Base-by-base conservation (phyloP, 148 eudicot species). In the Vaccinium vitisidaea region DNA sequence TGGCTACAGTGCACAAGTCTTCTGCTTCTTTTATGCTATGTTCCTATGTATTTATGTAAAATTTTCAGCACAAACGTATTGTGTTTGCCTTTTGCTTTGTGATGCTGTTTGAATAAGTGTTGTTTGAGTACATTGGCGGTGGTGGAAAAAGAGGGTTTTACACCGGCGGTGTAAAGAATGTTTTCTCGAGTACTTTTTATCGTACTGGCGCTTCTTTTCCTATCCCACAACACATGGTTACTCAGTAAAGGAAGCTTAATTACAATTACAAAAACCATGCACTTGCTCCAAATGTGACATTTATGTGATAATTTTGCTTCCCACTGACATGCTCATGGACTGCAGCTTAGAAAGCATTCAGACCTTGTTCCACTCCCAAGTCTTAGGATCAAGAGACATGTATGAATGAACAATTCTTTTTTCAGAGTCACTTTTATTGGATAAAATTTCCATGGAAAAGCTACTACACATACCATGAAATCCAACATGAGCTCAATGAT, bases 311-410 rank as follows among this genome's bases (percentile, higher is more conserved):
- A n/a, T n/a, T 15, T 15, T 56, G 61, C 61, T 56, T 77, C 80
- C 80, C 5, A 48, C 79, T 10, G 32, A 53, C 56, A 46, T 12
- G 19, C 12, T 3, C 55, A 0, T 15, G 8, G 55, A 6, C 30
- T 48, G 55, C 79, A 85, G 23, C 46, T 59, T 80, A 80, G 67
- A 58, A 67, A 49, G 84, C 84, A 84, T 50, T 80, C 77, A 85
- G 63, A 95, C 98, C 97, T 96, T 96, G 89, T 94, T 96, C 98
- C 99, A 96, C 77, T 93, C 97, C 99, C 99, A 96, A 79, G 95
- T 96, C 91, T 88, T 92, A 27, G 98, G 99, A 86, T 96, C 97
- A 90, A 96, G 95, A 82, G 94, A 92, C 95, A 96, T 92, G 84
- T 94, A 95, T 80, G 99, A 89, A 86, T 96, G 99, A 71, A 96